Evolutionary conservation across 768 basidiomycete genomes (phyloP), one percentile per base, ranked within the genome.

Genomic region (Naganishia kalamii): DNA sequence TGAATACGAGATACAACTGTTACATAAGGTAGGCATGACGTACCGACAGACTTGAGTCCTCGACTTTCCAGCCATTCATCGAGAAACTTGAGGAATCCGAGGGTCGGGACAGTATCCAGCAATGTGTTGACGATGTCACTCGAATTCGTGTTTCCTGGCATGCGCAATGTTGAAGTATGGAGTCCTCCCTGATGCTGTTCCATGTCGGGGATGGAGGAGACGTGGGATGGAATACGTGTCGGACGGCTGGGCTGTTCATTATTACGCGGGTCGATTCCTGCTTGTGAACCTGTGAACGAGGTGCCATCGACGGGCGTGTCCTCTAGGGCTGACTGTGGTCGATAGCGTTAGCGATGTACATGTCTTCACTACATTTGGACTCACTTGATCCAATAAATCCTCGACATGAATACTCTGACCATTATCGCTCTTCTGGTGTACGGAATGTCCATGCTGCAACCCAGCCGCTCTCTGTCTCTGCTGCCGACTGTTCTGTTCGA

Each of bases 301-400:
- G n/a, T n/a, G n/a, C n/a, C n/a, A n/a, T n/a, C n/a, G n/a, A n/a
- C n/a, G n/a, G n/a, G n/a, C n/a, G n/a, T n/a, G n/a, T n/a, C n/a
- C n/a, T n/a, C n/a, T n/a, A n/a, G n/a, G n/a, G n/a, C n/a, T n/a
- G n/a, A n/a, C n/a, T n/a, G n/a, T n/a, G n/a, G n/a, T n/a, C n/a
- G n/a, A n/a, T n/a, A n/a, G n/a, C n/a, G n/a, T n/a, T n/a, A n/a
- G n/a, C n/a, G n/a, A n/a, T n/a, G n/a, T n/a, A n/a, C n/a, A n/a
- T n/a, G n/a, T n/a, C n/a, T n/a, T n/a, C n/a, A 40, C 7, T 10
- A 3, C 17, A 1, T 29, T 30, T 10, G 1, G 5, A 13, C 47
- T 40, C 27, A 50, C 62, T 37, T 57, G 54, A 37, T 63, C 48
- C 48, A 63, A 25, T 37, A 41, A 41, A 51, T 35, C 63, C 27